These are phyloP conservation scores for Fusarium sp. DNA, from an alignment of 2,329 filamentous ascomycete species.

Conservation along the genomic window DNA sequence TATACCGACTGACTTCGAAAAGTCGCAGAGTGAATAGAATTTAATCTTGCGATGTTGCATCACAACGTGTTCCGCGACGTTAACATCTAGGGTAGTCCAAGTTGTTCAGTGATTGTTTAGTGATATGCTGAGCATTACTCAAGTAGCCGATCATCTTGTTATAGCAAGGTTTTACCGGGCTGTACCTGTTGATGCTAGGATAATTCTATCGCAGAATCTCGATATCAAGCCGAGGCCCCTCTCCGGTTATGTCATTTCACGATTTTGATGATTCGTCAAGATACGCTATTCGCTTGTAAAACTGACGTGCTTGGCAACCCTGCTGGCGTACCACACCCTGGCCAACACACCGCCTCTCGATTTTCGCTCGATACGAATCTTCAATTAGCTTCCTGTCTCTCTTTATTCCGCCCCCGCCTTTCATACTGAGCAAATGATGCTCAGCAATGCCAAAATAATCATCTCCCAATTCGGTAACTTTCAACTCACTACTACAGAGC, in stretches of 20 bases:
- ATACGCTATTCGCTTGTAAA: not conserved
- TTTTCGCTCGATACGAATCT: not conserved
- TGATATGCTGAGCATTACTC: too few relatives aligned
- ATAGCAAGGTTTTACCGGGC: too few relatives aligned
- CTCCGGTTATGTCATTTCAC: not conserved
- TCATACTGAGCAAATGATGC: not conserved
- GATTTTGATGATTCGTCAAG: not conserved
- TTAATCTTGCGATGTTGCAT: too few relatives aligned
- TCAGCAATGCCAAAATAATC: slow-evolving; percentile 2
- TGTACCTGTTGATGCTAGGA: not conserved
- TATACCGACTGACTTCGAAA: too few relatives aligned
- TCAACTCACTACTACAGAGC: slow-evolving; percentile 10
- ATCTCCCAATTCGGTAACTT: not conserved
- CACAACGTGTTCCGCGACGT: too few relatives aligned
- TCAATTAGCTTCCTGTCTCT: too few relatives aligned
- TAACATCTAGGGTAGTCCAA: too few relatives aligned
- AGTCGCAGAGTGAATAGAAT: too few relatives aligned
- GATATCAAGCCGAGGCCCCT: slow-evolving; percentile 1
- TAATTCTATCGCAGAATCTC: not conserved
- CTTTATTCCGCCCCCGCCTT: not conserved
- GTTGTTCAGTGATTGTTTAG: too few relatives aligned
- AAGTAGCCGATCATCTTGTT: too few relatives aligned
- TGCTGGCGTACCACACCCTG: slow-evolving; percentile 10
- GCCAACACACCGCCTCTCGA: slow-evolving; percentile 14
- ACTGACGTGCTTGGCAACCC: slow-evolving; percentile 4